phyloP scores from a whole-genome alignment of 2,329 filamentous ascomycete species.

The Ophiostoma quercus region DNA sequence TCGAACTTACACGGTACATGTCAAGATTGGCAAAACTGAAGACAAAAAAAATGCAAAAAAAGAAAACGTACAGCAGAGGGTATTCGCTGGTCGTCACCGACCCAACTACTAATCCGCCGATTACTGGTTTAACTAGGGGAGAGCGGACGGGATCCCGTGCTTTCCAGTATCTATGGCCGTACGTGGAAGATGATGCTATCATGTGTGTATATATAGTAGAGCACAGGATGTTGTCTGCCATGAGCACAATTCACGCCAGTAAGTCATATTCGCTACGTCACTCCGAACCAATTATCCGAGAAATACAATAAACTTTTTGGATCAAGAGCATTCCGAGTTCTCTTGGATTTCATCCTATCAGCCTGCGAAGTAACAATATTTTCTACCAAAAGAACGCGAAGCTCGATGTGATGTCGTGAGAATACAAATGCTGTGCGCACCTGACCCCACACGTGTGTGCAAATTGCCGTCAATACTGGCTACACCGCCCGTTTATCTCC shows the following conservation, averaged over 20 bases:
- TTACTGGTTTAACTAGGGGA: slow-evolving; percentile 20
- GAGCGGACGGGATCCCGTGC: slow-evolving; percentile 23
- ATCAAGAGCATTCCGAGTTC: no score
- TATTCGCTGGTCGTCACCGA: slow-evolving; percentile 24
- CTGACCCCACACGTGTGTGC: not conserved
- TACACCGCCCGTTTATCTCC: not conserved
- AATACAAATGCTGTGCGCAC: not conserved
- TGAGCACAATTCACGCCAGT: not conserved
- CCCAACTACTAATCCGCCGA: slow-evolving; percentile 22
- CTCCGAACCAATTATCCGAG: no score
- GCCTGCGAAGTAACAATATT: no score
- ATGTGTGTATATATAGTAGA: not conserved
- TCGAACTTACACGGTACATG: no score
- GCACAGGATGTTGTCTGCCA: not conserved
- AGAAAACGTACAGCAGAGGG: slow-evolving; percentile 21
- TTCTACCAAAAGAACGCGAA: not conserved
- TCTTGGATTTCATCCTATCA: no score
- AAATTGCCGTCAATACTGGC: not conserved
- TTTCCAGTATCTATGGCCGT: slow-evolving; percentile 19
- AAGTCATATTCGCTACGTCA: not conserved
- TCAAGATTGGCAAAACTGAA: no score
- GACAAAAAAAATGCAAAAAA: no score
- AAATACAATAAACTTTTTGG: no score
- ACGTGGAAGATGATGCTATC: not conserved
- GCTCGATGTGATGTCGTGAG: not conserved